phyloP scores from a whole-genome alignment of 306 rosid species.

The Lathyrus sativus region DNA sequence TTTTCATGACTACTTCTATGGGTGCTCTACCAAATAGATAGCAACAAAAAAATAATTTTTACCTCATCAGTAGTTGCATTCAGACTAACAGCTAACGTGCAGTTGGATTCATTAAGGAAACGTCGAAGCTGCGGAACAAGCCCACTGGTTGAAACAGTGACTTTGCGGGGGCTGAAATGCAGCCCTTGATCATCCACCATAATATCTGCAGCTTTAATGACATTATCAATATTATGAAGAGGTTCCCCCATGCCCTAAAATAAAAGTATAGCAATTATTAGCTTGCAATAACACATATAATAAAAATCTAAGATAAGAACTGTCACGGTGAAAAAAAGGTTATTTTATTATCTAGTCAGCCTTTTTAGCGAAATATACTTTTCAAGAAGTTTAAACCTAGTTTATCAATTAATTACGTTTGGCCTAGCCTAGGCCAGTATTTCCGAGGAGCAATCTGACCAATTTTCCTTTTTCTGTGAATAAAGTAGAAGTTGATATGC shows the following conservation, averaged over 20 bases:
- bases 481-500: conserved; percentile 6
- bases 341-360: no score
- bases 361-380: no score
- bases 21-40: conserved; percentile 19
- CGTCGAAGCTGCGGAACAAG: conserved; percentile 90
- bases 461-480: background rate
- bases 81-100: conserved; percentile 94
- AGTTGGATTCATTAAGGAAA: conserved; percentile 72
- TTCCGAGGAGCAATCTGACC: no score
- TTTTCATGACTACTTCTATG: conserved; percentile 25
- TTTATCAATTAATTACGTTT: no score
- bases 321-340: background rate
- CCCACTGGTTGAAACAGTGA: conserved; percentile 94
- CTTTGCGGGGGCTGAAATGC: conserved; percentile 92
- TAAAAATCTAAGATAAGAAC: background rate
- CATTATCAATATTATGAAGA: conserved; percentile 91
- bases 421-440: no score
- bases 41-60: conserved; percentile 29
- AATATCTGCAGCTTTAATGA: conserved; percentile 83
- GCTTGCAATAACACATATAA: conserved; percentile 29
- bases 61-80: conserved; percentile 97
- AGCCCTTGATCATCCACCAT: conserved; percentile 95
- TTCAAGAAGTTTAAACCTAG: no score
- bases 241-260: conserved; percentile 98
- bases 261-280: conserved; percentile 30